phyloP scores from a whole-genome alignment of 202 grass and related monocot species.

The Panicum hallii region DNA sequence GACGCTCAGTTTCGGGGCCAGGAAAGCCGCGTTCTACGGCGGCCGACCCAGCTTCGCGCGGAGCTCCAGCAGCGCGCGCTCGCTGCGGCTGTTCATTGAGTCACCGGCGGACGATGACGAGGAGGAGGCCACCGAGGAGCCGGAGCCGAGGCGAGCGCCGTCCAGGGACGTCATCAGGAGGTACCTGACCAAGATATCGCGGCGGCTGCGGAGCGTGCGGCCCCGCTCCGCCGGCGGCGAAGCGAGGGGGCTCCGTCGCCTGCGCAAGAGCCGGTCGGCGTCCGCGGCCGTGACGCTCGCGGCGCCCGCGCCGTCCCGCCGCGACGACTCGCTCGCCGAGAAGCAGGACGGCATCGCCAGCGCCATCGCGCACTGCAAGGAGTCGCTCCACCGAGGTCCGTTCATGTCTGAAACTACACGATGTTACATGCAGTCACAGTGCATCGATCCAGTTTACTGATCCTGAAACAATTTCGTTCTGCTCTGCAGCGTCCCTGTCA shows the following conservation, averaged over 20 bases:
- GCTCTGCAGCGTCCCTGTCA: conserved; percentile 20
- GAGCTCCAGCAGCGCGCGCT: conserved; percentile 54
- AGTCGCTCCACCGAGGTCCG: conserved; percentile 63
- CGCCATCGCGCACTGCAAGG: conserved; percentile 89
- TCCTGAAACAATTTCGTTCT: background rate
- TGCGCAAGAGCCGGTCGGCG: conserved; percentile 69
- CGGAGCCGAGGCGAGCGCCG: background rate
- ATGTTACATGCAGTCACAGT: background rate
- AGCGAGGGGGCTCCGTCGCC: conserved; percentile 1
- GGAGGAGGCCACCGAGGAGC: background rate
- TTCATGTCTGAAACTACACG: background rate
- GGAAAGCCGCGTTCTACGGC: conserved; percentile 40
- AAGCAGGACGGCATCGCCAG: conserved; percentile 81
- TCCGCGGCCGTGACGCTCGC: conserved; percentile 37
- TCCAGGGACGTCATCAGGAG: conserved; percentile 47
- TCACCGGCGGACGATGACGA: background rate
- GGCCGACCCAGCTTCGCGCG: conserved; percentile 50
- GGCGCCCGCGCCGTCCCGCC: conserved; percentile 5
- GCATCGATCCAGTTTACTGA: background rate
- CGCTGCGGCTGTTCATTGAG: conserved; percentile 51
- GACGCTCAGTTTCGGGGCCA: conserved; percentile 40
- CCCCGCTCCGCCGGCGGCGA: background rate
- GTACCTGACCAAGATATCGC: conserved; percentile 69
- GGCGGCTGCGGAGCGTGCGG: conserved; percentile 34
- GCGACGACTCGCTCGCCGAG: conserved; percentile 68